Evolutionary conservation across 306 rosid genomes (phyloP), one percentile per base, ranked within the genome.

Genomic region (Purshia tridentata): DNA sequence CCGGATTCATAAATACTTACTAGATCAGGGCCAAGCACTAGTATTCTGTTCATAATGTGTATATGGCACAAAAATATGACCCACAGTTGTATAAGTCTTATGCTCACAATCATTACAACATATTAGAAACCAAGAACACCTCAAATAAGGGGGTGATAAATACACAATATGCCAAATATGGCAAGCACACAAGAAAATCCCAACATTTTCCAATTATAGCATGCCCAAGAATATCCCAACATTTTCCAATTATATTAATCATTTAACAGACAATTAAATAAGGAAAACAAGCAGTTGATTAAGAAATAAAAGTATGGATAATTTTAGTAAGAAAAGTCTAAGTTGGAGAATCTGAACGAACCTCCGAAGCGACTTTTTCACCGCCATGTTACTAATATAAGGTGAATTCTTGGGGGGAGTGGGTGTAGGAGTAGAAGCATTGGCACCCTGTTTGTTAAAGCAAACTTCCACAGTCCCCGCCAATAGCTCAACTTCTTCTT

Each of bases 391-490:
- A 53, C 82, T 81, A 35, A 94, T 86, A 52, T 93, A 91, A 58
- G 98, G 98, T 0, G 84, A 82, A 65, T 88, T 86, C 80, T 57
- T 88, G 0, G 97, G 98, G 54, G 98, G 89, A 8, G 87, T 68
- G 0, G 98, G 98, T 4, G 98, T 80, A 3, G 98, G 98, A 45
- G 88, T 77, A 59, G 92, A 82, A 65, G 87, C 72, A 81, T 81
- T 88, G 14, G 96, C 90, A 42, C 97, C 97, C 68, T 69, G 70
- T 61, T 63, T 80, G 72, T 91, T 82, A 73, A 94, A 94, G 73
- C 83, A 81, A 82, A 94, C 86, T 78, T 94, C 98, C 68, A 94
- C 98, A 1, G 98, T 94, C 48, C 98, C 98, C 1, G 96, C 98
- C 67, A 94, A 78, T 16, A 69, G 53, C 51, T 83, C 72, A 13